A percentile compares a stretch with the other conserved stretches of the same genome.
phyloP scores from a whole-genome alignment of 1,284 basidiomycete genomes.

The Tremellales sp. region DNA sequence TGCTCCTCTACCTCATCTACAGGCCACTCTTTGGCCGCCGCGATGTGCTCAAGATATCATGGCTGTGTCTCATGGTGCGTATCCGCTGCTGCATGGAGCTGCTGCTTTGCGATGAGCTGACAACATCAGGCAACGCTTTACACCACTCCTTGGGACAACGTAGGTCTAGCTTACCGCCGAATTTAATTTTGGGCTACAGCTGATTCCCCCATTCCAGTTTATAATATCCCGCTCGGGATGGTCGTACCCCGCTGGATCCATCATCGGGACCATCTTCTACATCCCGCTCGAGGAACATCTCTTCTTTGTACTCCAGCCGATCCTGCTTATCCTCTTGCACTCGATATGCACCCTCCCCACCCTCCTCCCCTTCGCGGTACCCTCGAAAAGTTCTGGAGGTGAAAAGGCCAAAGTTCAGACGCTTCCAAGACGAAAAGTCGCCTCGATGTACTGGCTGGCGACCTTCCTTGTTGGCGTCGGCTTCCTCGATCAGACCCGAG shows the following conservation, averaged over 20 bases:
- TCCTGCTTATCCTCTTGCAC: slow-evolving; percentile 33
- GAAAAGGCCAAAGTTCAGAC: slow-evolving; percentile 21
- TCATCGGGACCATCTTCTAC: slow-evolving; percentile 26
- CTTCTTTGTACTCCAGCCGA: slow-evolving; percentile 42
- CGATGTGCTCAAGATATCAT: slow-evolving; percentile 32
- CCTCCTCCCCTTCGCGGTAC: slow-evolving; percentile 24
- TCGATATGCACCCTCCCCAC: slow-evolving; percentile 19
- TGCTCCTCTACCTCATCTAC: slow-evolving; percentile 25
- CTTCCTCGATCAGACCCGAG: slow-evolving; percentile 24
- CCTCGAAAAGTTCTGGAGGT: background rate
- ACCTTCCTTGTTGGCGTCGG: slow-evolving; percentile 13
- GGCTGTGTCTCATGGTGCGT: slow-evolving; percentile 34
- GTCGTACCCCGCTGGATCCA: slow-evolving; percentile 32
- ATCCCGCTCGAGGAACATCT: slow-evolving; percentile 44
- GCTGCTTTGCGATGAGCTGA: background rate
- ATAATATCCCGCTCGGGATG: slow-evolving; percentile 28
- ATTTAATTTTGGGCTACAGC: background rate
- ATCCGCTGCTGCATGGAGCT: background rate
- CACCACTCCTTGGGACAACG: slow-evolving; percentile 44
- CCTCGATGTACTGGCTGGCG: slow-evolving; percentile 21
- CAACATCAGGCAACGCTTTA: slow-evolving; percentile 32
- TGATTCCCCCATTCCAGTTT: slow-evolving; percentile 12
- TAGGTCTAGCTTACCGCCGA: slow-evolving; percentile 14
- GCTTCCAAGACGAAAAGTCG: slow-evolving; percentile 22
- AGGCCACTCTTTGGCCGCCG: slow-evolving; percentile 33